Percentiles rank a stretch among this genome's conserved stretches.
Conservation (phyloP, 2,329 filamentous ascomycete genomes). For the Magnaporthales sp. region DNA sequence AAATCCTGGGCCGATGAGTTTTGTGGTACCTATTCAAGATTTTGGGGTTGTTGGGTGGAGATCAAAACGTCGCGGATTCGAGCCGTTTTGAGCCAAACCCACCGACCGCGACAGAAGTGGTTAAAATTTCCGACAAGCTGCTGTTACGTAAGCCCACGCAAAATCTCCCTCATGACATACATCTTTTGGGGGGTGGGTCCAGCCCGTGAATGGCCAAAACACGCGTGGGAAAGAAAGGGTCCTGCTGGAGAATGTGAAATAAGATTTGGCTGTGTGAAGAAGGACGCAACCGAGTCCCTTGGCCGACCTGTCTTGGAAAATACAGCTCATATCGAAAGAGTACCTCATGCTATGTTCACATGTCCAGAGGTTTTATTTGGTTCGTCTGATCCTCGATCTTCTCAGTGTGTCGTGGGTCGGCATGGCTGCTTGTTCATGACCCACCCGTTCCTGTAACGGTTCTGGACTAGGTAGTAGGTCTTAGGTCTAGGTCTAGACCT, state of each 20-base stretch:
- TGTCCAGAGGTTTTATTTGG: background rate
- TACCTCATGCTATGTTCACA: background rate
- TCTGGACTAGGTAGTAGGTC: too few relatives aligned
- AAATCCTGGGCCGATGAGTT: background rate
- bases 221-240: background rate
- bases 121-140: background rate
- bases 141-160: background rate
- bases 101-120: background rate
- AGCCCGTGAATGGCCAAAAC: background rate
- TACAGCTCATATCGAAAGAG: background rate
- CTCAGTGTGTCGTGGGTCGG: too few relatives aligned
- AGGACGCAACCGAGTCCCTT: too few relatives aligned
- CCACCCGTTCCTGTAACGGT: too few relatives aligned
- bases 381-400: too few relatives aligned
- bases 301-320: background rate
- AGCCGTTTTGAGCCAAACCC: background rate
- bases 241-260: background rate
- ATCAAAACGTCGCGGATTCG: background rate
- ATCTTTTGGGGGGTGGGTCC: background rate
- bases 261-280: background rate
- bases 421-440: too few relatives aligned
- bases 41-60: background rate
- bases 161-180: background rate
- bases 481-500: too few relatives aligned
- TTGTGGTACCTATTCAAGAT: background rate